phyloP scores from a whole-genome alignment of 768 basidiomycete genomes.

The Suillus weaverae region DNA sequence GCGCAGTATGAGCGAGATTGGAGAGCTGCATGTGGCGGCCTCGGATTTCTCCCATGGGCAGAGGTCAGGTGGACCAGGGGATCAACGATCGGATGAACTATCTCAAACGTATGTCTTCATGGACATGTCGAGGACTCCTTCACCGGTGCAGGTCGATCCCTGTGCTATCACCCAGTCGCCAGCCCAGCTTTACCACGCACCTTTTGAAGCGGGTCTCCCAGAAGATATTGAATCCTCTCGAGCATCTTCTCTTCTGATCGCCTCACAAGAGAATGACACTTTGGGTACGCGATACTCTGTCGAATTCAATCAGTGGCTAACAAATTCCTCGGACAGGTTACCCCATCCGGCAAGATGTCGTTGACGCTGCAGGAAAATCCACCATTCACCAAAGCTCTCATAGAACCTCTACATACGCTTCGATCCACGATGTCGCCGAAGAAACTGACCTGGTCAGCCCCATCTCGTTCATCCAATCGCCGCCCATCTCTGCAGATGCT shows the following conservation, averaged over 20 bases:
- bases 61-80: conserved; percentile 10
- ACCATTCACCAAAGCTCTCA: conserved; percentile 12
- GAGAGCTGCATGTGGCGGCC: conserved; percentile 23
- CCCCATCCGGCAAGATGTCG: conserved; percentile 23
- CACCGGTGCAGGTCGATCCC: conserved; percentile 15
- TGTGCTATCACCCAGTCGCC: conserved; percentile 11
- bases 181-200: conserved; percentile 6
- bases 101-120: conserved; percentile 18
- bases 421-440: conserved; percentile 17
- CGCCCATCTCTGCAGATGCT: conserved; percentile 29
- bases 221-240: conserved; percentile 29
- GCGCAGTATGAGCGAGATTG: conserved; percentile 41
- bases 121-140: conserved; percentile 16
- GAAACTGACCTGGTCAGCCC: conserved; percentile 14
- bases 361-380: conserved; percentile 18
- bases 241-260: conserved; percentile 22
- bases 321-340: conserved; percentile 17
- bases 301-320: not conserved
- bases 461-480: conserved; percentile 20
- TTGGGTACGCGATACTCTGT: conserved; percentile 21
- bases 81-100: conserved; percentile 14
- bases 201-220: conserved; percentile 13
- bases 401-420: conserved; percentile 24
- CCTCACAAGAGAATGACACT: conserved; percentile 28
- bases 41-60: conserved; percentile 16